Conservation (phyloP, 78 protist genomes). For the Dictyostelium intermedium region DNA sequence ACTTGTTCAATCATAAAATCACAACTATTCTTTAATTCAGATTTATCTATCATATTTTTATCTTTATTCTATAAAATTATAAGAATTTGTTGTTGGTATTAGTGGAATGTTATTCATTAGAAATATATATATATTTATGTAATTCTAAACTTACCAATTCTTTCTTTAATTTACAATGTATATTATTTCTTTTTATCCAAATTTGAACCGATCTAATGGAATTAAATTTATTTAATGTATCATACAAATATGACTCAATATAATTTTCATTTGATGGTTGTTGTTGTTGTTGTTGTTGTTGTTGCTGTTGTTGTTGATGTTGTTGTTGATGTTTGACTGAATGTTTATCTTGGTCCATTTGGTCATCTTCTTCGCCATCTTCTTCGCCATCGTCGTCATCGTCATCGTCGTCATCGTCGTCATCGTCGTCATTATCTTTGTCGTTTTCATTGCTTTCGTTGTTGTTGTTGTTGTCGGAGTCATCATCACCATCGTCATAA, state of each 20-base stretch:
- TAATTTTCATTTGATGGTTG: background rate
- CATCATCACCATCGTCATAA: background rate
- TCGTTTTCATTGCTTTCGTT: background rate
- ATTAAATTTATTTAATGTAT: slow-evolving; percentile 10
- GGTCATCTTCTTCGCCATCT: background rate
- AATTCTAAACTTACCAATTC: background rate
- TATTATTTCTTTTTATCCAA: slow-evolving; percentile 26
- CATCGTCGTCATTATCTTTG: background rate
- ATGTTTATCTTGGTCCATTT: background rate
- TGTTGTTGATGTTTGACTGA: background rate
- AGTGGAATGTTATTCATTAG: background rate
- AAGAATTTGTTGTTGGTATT: background rate
- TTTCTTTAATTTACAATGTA: background rate
- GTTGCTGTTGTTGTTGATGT: too few relatives aligned
- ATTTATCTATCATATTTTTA: background rate
- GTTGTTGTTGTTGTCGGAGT: background rate
- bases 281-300: background rate
- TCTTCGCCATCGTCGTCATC: background rate
- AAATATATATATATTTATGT: too few relatives aligned
- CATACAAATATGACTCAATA: slow-evolving; percentile 4
- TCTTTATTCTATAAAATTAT: background rate
- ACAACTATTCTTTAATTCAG: background rate
- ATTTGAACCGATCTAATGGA: slow-evolving; percentile 8
- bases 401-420: background rate
- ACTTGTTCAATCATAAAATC: background rate